phyloP scores from a whole-genome alignment of 2,329 filamentous ascomycete species.

The Zopfia rhizophila region DNA sequence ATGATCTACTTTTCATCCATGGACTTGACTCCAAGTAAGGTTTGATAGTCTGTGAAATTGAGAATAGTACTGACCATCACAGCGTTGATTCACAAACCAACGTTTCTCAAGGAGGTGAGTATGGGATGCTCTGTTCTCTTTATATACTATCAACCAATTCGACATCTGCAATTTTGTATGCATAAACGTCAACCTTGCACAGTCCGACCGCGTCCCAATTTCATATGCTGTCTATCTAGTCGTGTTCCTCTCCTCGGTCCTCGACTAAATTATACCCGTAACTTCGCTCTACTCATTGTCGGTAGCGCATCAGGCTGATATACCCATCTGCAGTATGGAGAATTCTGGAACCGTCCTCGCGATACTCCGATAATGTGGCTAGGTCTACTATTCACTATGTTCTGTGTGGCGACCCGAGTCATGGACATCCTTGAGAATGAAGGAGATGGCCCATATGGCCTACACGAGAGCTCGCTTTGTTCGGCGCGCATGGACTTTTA shows the following conservation, averaged over 20 bases:
- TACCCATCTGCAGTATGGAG: constrained; percentile 49
- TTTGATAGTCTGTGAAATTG: background rate
- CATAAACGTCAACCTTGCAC: no score
- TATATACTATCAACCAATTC: background rate
- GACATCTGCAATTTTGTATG: background rate
- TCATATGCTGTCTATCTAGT: no score
- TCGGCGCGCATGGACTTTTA: constrained; percentile 40
- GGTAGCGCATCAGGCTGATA: background rate
- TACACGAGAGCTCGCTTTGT: constrained; percentile 22
- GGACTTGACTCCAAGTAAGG: constrained; percentile 40
- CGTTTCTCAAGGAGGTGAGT: constrained; percentile 38
- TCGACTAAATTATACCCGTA: no score
- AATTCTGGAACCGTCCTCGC: constrained; percentile 56
- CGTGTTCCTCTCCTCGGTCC: no score
- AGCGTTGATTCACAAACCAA: constrained; percentile 44
- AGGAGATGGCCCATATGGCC: constrained; percentile 12
- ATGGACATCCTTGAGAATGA: constrained; percentile 29
- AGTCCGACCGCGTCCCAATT: no score
- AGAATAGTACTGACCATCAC: constrained; percentile 8
- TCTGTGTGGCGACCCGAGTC: constrained; percentile 43
- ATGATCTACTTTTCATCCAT: constrained; percentile 38
- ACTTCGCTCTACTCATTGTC: no score
- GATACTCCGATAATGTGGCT: constrained; percentile 55
- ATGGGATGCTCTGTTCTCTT: constrained; percentile 5
- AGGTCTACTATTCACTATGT: constrained; percentile 55